phyloP scores from a whole-genome alignment of 164 flowering plant genomes.

The Warburgia ugandensis region DNA sequence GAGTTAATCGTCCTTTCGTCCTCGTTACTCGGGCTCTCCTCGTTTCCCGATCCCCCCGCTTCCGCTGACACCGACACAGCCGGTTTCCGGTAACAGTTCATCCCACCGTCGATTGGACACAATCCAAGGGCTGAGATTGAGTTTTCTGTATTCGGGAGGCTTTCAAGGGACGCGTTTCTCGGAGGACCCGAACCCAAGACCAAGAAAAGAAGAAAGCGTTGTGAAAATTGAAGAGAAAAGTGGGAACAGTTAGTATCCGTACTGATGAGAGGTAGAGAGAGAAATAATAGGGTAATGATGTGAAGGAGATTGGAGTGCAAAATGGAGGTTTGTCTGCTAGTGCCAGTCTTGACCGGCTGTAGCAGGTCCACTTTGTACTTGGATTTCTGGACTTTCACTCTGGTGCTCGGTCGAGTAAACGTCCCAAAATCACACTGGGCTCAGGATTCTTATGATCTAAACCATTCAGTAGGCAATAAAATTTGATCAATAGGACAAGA shows the following conservation, averaged over 20 bases:
- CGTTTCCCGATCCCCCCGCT: conserved; percentile 32
- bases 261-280: not conserved
- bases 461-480: no score
- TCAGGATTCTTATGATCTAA: no score
- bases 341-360: conserved; percentile 1
- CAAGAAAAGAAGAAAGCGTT: no score
- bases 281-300: conserved; percentile 8
- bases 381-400: not conserved
- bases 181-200: conserved; percentile 22
- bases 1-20: conserved; percentile 11
- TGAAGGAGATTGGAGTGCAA: not conserved
- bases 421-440: no score
- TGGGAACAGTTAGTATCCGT: not conserved
- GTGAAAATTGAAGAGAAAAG: no score
- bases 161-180: conserved; percentile 28
- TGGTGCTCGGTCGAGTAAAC: no score
- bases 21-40: conserved; percentile 25
- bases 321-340: conserved; percentile 1
- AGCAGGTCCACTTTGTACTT: not conserved
- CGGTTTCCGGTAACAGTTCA: conserved; percentile 11
- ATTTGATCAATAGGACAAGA: no score
- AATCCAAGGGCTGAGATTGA: conserved; percentile 18
- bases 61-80: conserved; percentile 41
- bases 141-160: conserved; percentile 22
- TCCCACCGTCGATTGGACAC: conserved; percentile 11